Conservation (phyloP, 1,284 basidiomycete species). For the Ustilago crameri region DNA sequence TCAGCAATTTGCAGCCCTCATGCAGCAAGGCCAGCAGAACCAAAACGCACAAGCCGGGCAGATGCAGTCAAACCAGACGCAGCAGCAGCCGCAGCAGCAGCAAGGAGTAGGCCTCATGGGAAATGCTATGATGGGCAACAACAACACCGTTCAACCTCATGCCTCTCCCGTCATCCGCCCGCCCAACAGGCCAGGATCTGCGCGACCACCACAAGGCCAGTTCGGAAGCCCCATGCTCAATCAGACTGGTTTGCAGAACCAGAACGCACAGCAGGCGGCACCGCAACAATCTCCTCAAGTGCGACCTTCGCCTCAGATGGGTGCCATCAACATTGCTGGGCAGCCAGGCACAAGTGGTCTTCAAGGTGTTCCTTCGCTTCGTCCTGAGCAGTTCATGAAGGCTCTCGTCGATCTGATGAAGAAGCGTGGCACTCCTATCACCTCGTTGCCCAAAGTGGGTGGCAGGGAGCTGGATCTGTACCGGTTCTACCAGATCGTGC, state of each 20-base stretch:
- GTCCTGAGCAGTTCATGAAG: constrained; percentile 63
- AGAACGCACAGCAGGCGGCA: constrained; percentile 25
- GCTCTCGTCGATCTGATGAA: constrained; percentile 60
- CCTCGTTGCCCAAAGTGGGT: constrained; percentile 50
- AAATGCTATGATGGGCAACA: constrained; percentile 21
- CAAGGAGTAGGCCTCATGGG: constrained; percentile 25
- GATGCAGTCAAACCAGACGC: constrained; percentile 12
- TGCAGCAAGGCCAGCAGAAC: constrained; percentile 37
- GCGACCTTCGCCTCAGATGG: constrained; percentile 45
- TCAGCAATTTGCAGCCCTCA: constrained; percentile 34
- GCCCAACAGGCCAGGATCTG: constrained; percentile 38
- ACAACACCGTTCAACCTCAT: constrained; percentile 23
- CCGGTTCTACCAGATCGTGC: constrained; percentile 61
- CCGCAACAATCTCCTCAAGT: constrained; percentile 38
- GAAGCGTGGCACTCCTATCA: constrained; percentile 58
- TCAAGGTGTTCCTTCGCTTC: constrained; percentile 42
- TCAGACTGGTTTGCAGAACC: constrained; percentile 16
- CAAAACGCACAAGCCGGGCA: constrained; percentile 21
- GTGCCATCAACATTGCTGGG: constrained; percentile 20
- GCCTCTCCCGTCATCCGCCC: constrained; percentile 45
- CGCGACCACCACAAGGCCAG: constrained; percentile 40
- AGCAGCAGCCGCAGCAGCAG: constrained; percentile 30
- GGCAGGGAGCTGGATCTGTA: constrained; percentile 60
- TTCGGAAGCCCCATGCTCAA: constrained; percentile 49
- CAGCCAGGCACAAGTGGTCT: constrained; percentile 37